phyloP scores from a whole-genome alignment of 2,329 filamentous ascomycete species.

The Huntiella savannae region DNA sequence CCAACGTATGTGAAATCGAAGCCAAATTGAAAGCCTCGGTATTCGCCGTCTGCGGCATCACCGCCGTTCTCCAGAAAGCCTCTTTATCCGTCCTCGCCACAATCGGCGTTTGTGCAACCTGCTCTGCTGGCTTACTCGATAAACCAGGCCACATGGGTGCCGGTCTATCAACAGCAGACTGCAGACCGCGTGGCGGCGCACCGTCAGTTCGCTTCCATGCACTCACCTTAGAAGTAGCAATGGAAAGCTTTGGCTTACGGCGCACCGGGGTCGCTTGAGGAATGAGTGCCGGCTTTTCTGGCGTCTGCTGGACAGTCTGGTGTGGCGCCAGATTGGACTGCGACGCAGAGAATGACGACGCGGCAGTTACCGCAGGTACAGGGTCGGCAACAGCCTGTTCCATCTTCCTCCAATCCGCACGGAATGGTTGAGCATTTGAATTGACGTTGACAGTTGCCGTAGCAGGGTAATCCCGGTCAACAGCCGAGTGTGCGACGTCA shows the following conservation, averaged over 20 bases:
- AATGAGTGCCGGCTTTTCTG: neutral
- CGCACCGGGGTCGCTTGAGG: neutral
- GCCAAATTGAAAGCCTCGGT: slow-evolving; percentile 11
- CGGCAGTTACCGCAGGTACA: slow-evolving; percentile 1
- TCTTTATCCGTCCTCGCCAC: slow-evolving; percentile 3
- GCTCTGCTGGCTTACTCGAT: neutral
- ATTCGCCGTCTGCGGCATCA: slow-evolving; percentile 11
- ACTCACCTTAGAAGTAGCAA: slow-evolving; percentile 1
- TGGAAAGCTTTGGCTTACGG: slow-evolving; percentile 8
- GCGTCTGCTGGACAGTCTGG: neutral
- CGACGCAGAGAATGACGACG: neutral
- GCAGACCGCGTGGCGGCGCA: neutral
- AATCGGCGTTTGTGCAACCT: neutral
- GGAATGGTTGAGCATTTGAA: neutral
- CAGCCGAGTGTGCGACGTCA: neutral
- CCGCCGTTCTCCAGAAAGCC: slow-evolving; percentile 7
- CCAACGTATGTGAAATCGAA: slow-evolving; percentile 9
- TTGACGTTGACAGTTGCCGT: neutral
- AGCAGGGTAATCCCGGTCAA: slow-evolving; percentile 2
- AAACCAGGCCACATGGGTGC: slow-evolving; percentile 5
- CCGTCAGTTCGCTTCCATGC: slow-evolving; percentile 9
- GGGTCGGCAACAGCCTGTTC: neutral
- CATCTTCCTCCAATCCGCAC: slow-evolving; percentile 4
- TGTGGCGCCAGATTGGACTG: neutral
- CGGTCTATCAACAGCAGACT: slow-evolving; percentile 9